Evolutionary conservation across 495 filamentous ascomycete species (phyloP), one percentile per base, ranked within the genome.

Genomic region (Choiromyces venosus): DNA sequence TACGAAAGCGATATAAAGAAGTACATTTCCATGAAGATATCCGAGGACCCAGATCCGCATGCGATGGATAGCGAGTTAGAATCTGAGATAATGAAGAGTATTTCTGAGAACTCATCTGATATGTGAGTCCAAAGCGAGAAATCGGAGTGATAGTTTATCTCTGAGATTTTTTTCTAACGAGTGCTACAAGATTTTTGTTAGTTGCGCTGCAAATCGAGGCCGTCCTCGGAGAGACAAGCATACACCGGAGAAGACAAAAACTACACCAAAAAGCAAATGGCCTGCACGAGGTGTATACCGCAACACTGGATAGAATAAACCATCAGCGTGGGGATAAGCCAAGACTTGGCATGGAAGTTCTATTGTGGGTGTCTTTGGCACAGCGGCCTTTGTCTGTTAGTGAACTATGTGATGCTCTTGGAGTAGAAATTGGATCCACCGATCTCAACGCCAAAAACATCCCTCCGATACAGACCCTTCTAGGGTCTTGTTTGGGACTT

Each of bases 111-210:
- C 37, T 56, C 42, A 8, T 16, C 69, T 1, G 74, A 71, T 21
- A 73, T 73, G 74, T 73, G 66, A 69, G 74, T 52, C 64, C 16
- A 19, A 29, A 56, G 9, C n/a, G n/a, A 29, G 46, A 29, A 56
- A 25, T 5, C 8, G 12, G 14, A 29, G 46, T 29, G 46, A 56
- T 9, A n/a, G n/a, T n/a, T n/a, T n/a, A 29, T 25, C n/a, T 6
- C 46, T 6, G 46, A 29, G n/a, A 25, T 25, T 44, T 46, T 25
- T 44, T 46, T 9, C 46, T 56, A 56, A 29, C 46, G 9, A 56
- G 18, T 42, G 14, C 39, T 35, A 21, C 10, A 65, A 35, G 52
- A 64, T 37, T 71, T 71, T 37, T 64, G 19, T 9, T 72, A 14
- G 46, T 33, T 19, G 61, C 25, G 29, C 64, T n/a, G 40, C 18